Evolutionary conservation across 345 rosid species (phyloP), one percentile per base, ranked within the genome.

Genomic region (Sonneratia caseolaris): DNA sequence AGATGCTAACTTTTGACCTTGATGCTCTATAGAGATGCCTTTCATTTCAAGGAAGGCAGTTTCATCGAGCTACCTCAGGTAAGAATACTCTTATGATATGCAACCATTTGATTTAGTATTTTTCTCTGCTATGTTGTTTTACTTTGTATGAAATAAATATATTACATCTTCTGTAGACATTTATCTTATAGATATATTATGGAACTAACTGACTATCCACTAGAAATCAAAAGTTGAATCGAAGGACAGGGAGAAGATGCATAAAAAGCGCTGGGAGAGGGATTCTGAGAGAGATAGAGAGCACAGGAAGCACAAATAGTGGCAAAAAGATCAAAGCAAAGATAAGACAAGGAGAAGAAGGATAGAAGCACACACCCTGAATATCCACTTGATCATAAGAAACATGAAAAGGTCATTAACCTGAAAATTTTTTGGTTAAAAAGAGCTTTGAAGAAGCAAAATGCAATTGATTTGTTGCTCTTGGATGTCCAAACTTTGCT

Each of bases 201-300:
- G 86, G 77, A 96, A 97, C 76, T 75, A 74, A 62, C 97, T 92
- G 70, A 95, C 97, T 0, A 47, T 92, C 76, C 83, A 89, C 35
- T 82, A 88, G 9, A 95, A 90, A 81, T 85, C 86, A 62, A 94
- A 83, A 77, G 74, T 81, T 73, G 95, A 88, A 72, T 80, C 89
- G n/a, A 91, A 86, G 75, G 97, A 91, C 79, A 90, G 86, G 77
- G 95, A 90, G 72, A 83, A 91, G 84, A 91, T 86, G 83, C 95
- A 86, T 83, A 91, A 82, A 79, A 91, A 89, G 77, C 96, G 82
- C 81, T 91, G 72, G 77, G 96, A 93, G 73, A 86, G 81, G 75
- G 93, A 89, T 69, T 90, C 87, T 79, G 96, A 86, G 64, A 90
- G 86, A 77, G 94, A 95, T 76, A 88, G 82, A 86, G 96, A 88